phyloP scores from a whole-genome alignment of 202 grass and related monocot genomes.

The Thinopyrum obtusiflorum region DNA sequence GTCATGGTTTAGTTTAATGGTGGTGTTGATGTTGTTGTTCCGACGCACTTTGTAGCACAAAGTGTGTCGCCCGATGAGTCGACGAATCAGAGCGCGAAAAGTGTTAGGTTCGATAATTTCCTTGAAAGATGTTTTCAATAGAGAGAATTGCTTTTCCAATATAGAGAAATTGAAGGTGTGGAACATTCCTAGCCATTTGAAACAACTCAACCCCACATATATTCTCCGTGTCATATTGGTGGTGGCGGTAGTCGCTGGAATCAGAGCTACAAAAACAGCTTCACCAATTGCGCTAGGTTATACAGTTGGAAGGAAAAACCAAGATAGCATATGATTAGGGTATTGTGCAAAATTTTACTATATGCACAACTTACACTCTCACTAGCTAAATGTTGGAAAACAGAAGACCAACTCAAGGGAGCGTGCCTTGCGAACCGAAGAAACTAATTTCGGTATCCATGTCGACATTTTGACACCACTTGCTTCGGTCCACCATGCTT shows the following conservation, averaged over 20 bases:
- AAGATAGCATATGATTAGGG: neutral
- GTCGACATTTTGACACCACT: constrained; percentile 34
- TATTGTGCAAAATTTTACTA: neutral
- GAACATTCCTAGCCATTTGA: constrained; percentile 44
- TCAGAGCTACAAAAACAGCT: constrained; percentile 3
- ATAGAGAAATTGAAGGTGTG: constrained; percentile 20
- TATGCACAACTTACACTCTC: neutral
- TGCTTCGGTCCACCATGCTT: constrained; percentile 14
- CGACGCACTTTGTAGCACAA: constrained; percentile 52
- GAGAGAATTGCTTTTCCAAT: neutral
- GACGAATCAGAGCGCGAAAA: constrained; percentile 51
- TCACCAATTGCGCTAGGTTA: neutral
- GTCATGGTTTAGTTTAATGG: constrained; percentile 33
- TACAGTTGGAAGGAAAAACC: neutral
- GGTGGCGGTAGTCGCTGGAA: constrained; percentile 18
- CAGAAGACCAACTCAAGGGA: neutral
- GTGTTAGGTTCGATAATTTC: constrained; percentile 47
- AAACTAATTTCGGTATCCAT: neutral
- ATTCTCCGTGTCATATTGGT: constrained; percentile 30
- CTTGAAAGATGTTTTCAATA: neutral
- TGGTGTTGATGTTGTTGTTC: constrained; percentile 34
- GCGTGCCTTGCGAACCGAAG: neutral
- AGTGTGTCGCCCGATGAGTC: constrained; percentile 47
- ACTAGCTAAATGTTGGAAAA: neutral
- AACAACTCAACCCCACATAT: constrained; percentile 48